Evolutionary conservation across 2,329 filamentous ascomycete genomes (phyloP), one percentile per base, ranked within the genome.

Genomic region (Endoconidiophora laricicola): DNA sequence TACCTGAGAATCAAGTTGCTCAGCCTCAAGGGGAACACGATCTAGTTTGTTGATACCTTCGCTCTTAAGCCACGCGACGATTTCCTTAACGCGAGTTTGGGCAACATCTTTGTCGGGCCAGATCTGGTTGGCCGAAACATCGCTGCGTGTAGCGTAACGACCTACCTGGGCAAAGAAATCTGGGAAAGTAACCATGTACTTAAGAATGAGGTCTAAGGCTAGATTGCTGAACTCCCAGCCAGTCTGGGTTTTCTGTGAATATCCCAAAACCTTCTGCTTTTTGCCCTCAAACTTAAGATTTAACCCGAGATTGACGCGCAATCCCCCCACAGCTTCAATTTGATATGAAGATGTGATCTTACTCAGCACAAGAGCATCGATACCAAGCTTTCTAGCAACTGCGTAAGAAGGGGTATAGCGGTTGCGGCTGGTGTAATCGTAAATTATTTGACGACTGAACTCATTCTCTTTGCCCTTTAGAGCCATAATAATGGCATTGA

Each of bases 211-310:
- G 43, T 81, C 73, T 52, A 95, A 73, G 1, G 91, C 88, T 57
- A 85, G 81, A 46, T 78, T 74, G 59, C 88, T 95, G 63, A 94
- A 98, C 64, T 98, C 91, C 93, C 93, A 98, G 4, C 93, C 91
- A 24, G 78, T 83, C 10, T 78, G 71, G 3, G 80, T 81, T 60
- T 91, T 91, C 58, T 87, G 83, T 22, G 90, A 94, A 64, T 95
- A 98, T 0, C 91, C 91, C 29, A 98, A 68, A 5, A 98, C 91
- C 67, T 98, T 98, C 58, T 88, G 74, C 65, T 95, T 94, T 66
- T 86, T 90, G 2, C 79, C 86, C 62, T 98, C 91, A 54, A 98
- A 98, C 63, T 98, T 98, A 57, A 98, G 73, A 60, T 98, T 98
- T 54, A 98, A 71, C 0, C 91, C 91, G 22, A 98, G 69, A 59